These are phyloP conservation scores for Sporothrix pseudoabietina DNA, from an alignment of 2,329 filamentous ascomycete species.

Conservation along the genomic window DNA sequence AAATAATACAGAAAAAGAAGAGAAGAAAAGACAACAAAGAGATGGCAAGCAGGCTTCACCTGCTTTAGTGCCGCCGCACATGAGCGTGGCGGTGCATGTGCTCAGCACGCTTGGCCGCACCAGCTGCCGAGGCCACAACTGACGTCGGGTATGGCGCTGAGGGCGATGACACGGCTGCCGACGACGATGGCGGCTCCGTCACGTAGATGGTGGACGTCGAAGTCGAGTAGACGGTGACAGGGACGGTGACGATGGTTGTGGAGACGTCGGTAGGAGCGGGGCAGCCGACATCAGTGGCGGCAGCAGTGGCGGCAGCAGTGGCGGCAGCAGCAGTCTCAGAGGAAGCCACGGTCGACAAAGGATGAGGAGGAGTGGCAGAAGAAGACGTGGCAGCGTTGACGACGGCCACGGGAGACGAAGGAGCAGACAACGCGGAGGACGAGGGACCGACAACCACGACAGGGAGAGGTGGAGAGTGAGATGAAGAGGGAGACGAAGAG, in stretches of 20 bases:
- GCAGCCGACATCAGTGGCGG: not conserved
- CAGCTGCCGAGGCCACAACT: not conserved
- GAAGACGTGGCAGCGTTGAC: not conserved
- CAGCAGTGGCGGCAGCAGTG: not conserved
- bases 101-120: not conserved
- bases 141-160: not conserved
- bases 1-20: not conserved
- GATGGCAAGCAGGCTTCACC: not conserved
- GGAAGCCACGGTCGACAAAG: not conserved
- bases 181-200: not conserved
- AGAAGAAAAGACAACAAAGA: not conserved
- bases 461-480: not conserved
- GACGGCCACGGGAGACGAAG: not conserved
- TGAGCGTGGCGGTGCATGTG: constrained; percentile 21
- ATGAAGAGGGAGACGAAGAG: not conserved
- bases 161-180: not conserved
- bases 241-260: constrained; percentile 18
- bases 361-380: not conserved
- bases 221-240: constrained; percentile 19
- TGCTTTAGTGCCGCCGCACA: not conserved
- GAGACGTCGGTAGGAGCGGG: not conserved
- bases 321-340: not conserved
- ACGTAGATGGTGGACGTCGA: constrained; percentile 27
- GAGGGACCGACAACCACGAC: not conserved
- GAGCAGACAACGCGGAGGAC: not conserved